These are phyloP conservation scores for Aphanocladium album DNA, from an alignment of 2,329 filamentous ascomycete genomes.

Conservation along the genomic window DNA sequence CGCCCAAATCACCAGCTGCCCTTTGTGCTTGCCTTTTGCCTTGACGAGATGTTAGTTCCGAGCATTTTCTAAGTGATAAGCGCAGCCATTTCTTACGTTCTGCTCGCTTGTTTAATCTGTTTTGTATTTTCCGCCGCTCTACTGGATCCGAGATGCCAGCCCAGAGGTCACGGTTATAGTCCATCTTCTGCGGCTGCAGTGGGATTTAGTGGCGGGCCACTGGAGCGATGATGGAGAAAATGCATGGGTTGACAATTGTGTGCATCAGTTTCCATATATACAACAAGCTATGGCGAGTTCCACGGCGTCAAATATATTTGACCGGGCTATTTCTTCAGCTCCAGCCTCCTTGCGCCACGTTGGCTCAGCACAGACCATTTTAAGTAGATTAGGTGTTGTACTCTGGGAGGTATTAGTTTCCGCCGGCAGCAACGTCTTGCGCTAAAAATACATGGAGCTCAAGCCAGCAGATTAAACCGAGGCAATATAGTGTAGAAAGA, in stretches of 20 bases:
- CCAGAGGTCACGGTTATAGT: not conserved
- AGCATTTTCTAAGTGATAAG: not conserved
- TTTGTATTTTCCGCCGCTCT: not conserved
- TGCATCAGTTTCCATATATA: too few species aligned
- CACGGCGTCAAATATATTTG: too few species aligned
- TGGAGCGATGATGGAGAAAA: not conserved
- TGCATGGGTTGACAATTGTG: not conserved
- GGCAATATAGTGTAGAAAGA: too few species aligned
- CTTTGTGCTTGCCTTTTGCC: not conserved
- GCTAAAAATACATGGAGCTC: too few species aligned
- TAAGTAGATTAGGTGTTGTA: too few species aligned
- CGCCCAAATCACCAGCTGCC: not conserved
- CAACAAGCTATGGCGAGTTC: too few species aligned
- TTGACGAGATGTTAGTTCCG: not conserved
- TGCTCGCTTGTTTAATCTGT: not conserved
- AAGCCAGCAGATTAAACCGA: too few species aligned
- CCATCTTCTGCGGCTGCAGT: not conserved
- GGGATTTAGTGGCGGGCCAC: not conserved
- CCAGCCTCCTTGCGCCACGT: too few species aligned
- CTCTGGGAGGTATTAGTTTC: too few species aligned
- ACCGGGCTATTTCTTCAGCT: too few species aligned
- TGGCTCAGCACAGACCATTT: too few species aligned
- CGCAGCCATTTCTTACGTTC: not conserved
- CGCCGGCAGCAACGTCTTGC: too few species aligned
- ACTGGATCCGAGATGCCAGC: not conserved